A percentile compares a stretch with the other conserved stretches of the same genome.
phyloP scores from a whole-genome alignment of 148 eudicot species.

The Rhododendron griersonianum region DNA sequence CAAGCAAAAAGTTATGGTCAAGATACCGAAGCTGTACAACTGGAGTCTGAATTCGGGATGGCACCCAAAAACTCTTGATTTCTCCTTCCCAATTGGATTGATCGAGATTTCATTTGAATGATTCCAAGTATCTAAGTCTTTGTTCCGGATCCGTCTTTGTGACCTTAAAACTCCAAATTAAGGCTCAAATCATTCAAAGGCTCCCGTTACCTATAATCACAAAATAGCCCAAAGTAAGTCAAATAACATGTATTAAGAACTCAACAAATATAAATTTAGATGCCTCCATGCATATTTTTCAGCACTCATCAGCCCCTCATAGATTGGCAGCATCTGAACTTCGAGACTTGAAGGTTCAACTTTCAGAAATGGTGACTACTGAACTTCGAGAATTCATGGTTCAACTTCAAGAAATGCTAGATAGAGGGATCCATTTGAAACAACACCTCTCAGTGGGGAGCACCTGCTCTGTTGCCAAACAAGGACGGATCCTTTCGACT shows the following conservation, averaged over 20 bases:
- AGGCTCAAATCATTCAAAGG: background rate
- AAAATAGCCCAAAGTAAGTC: background rate
- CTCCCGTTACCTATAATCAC: background rate
- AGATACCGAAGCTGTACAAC: background rate
- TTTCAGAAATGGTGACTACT: background rate
- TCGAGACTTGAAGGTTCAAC: background rate
- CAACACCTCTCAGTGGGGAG: background rate
- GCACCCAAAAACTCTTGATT: background rate
- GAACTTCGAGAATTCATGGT: background rate
- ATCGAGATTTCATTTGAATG: background rate
- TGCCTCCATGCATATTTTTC: background rate
- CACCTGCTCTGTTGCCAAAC: background rate
- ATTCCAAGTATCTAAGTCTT: background rate
- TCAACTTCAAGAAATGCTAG: background rate
- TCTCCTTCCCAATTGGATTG: background rate
- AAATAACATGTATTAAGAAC: background rate
- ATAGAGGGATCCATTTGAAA: background rate
- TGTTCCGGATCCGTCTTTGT: background rate
- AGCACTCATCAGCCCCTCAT: background rate
- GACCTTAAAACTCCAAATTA: background rate
- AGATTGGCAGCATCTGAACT: background rate
- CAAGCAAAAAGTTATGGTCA: background rate
- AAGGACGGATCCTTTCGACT: background rate
- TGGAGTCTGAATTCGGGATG: background rate
- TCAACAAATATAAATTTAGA: background rate